Evolutionary conservation across 768 basidiomycete genomes (phyloP).

Genomic region (Inosperma sp.): DNA sequence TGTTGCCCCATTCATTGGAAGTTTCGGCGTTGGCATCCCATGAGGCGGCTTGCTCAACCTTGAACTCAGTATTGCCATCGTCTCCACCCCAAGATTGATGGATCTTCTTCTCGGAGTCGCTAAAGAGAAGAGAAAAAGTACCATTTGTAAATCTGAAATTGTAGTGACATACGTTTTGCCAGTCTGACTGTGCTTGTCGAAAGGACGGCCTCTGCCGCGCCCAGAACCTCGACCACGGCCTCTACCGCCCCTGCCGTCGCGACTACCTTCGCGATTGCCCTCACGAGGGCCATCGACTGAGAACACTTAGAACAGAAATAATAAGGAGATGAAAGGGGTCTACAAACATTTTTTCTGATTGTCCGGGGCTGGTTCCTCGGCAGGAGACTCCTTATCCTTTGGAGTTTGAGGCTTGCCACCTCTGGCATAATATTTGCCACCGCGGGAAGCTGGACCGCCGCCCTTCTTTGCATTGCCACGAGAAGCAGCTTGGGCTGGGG

Average conservation of each 20-base stretch:
- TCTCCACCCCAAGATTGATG: conserved; percentile 95
- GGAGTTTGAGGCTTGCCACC: conserved; percentile 45
- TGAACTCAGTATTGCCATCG: conserved; percentile 78
- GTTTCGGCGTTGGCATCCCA: conserved; percentile 62
- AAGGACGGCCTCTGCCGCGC: conserved; percentile 64
- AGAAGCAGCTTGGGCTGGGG: conserved; percentile 49
- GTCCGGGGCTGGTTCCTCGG: conserved; percentile 31
- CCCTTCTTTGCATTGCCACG: conserved; percentile 37
- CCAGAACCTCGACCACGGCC: conserved; percentile 49
- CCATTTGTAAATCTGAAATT: conserved; percentile 9
- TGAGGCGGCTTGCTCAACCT: conserved; percentile 70
- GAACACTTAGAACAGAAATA: conserved; percentile 17
- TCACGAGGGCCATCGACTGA: conserved; percentile 37
- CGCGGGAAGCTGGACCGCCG: conserved; percentile 27
- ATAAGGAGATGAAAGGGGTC: conserved; percentile 4
- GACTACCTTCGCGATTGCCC: conserved; percentile 40
- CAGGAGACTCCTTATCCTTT: conserved; percentile 33
- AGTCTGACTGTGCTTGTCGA: conserved; percentile 83
- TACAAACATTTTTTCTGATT: conserved; percentile 30
- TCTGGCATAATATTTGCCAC: conserved; percentile 63
- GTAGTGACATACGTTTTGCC: conserved; percentile 64
- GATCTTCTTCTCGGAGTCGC: conserved; percentile 93
- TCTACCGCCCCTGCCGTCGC: conserved; percentile 46
- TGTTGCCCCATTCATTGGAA: conserved; percentile 47
- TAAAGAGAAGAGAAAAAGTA: conserved; percentile 28